phyloP scores from a whole-genome alignment of 352 stramenopile species.

The Phytophthora vignae region DNA sequence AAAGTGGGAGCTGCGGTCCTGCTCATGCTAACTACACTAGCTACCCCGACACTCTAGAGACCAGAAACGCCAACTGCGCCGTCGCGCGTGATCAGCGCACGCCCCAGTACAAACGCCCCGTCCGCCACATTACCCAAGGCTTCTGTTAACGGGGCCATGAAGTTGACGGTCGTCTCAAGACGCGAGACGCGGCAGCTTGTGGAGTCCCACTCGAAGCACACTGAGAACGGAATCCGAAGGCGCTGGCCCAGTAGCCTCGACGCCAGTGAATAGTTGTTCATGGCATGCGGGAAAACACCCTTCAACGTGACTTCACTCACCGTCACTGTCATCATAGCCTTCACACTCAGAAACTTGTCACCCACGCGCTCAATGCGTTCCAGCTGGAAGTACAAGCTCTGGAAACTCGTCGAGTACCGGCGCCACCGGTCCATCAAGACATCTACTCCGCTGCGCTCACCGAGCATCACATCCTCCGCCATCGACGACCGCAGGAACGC shows the following conservation, averaged over 20 bases:
- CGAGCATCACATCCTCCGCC: conserved; percentile 27
- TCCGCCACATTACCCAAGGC: not conserved
- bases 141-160: conserved; percentile 7
- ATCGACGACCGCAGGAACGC: conserved; percentile 36
- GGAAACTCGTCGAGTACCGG: conserved; percentile 30
- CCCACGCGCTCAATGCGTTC: conserved; percentile 24
- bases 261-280: conserved; percentile 2
- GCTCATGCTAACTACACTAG: no score
- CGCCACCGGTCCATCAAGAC: conserved; percentile 35
- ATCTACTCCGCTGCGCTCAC: conserved; percentile 20
- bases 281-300: conserved; percentile 19
- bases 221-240: conserved; percentile 12
- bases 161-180: conserved; percentile 14
- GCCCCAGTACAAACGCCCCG: no score
- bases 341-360: conserved; percentile 20
- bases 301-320: conserved; percentile 13
- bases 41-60: no score
- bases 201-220: conserved; percentile 24
- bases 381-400: conserved; percentile 39
- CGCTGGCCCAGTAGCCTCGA: conserved; percentile 20
- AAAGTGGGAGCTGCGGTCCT: no score
- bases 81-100: no score
- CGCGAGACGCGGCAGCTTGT: not conserved
- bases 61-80: no score
- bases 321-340: conserved; percentile 10